Base-by-base conservation (phyloP, 1,284 basidiomycete genomes). In the Schizopora paradoxa region DNA sequence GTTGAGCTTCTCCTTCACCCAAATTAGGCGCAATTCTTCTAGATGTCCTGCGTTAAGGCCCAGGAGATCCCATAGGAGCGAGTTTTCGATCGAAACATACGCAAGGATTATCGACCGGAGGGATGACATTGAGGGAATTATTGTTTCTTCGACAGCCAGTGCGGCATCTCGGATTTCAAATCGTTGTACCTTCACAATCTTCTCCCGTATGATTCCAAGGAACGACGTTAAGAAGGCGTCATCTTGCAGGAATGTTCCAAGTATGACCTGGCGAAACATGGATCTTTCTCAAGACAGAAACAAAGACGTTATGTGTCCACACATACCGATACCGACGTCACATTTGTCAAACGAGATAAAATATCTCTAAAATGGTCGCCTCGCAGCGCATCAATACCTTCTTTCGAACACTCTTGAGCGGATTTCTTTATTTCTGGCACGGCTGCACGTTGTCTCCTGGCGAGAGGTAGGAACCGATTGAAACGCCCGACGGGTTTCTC, bases 41-140 rank as follows among this genome's bases (percentile, higher is more conserved):
- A 51, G 45, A 14, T 33, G 26, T 5, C 13, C 41, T 10, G 28
- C 25, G 33, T 47, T 47, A 35, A 33, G 45, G 22, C 36, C 13
- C 6, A 51, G 7, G 6, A 51, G n/a, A 10, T 11, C 7, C 22
- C 42, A 44, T 27, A 51, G 35, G 28, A 21, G 31, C 4, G 11
- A 4, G 27, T 41, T 35, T 6, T 34, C 37, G 8, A 43, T 18
- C n/a, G 10, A 19, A 16, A 41, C 37, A 22, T 43, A 51, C 2
- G 41, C 49, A 34, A 51, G 40, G 13, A 43, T 45, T 16, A 51
- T 25, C n/a, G 32, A 23, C 3, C 43, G 48, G 8, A 49, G 28
- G 16, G 35, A 14, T 6, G 31, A 35, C n/a, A 36, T n/a, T n/a
- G 6, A 6, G 7, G 16, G 25, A 45, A 23, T 16, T 32, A 19